A percentile compares a stretch with the other conserved stretches of the same genome.
phyloP scores from a whole-genome alignment of 2,329 filamentous ascomycete genomes.

The Apiospora aurea region DNA sequence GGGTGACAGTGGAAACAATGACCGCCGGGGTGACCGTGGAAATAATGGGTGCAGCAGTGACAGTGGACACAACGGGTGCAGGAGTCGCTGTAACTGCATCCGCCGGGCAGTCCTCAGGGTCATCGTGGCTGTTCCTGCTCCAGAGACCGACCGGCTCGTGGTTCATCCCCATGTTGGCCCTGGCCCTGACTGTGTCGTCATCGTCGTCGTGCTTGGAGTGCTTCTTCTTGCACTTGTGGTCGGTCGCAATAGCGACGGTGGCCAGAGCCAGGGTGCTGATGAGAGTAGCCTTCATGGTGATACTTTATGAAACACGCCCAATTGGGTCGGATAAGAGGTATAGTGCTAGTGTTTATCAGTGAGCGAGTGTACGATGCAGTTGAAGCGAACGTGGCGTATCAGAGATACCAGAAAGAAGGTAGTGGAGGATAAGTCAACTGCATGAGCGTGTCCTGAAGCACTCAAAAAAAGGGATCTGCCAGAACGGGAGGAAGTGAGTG shows the following conservation, averaged over 20 bases:
- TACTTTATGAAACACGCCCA: not conserved
- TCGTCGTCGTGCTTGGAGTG: constrained; percentile 2
- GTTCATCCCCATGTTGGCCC: not conserved
- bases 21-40: not conserved
- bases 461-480: not conserved
- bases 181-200: not conserved
- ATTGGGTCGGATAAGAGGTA: not conserved
- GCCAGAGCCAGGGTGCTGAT: constrained; percentile 25
- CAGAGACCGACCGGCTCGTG: not conserved
- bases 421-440: constrained; percentile 9
- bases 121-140: constrained; percentile 3
- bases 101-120: not conserved
- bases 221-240: constrained; percentile 23
- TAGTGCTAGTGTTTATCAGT: not conserved
- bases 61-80: not conserved
- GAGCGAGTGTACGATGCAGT: not conserved
- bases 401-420: constrained; percentile 23
- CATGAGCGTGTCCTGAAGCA: constrained; percentile 4
- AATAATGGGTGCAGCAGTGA: not conserved
- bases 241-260: constrained; percentile 14
- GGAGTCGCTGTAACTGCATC: not conserved
- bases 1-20: no score
- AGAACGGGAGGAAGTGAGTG: constrained; percentile 14
- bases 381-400: constrained; percentile 25
- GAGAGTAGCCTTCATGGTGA: constrained; percentile 24